These are phyloP conservation scores for Astraeus odoratus DNA, from an alignment of 768 basidiomycete genomes.

Conservation along the genomic window DNA sequence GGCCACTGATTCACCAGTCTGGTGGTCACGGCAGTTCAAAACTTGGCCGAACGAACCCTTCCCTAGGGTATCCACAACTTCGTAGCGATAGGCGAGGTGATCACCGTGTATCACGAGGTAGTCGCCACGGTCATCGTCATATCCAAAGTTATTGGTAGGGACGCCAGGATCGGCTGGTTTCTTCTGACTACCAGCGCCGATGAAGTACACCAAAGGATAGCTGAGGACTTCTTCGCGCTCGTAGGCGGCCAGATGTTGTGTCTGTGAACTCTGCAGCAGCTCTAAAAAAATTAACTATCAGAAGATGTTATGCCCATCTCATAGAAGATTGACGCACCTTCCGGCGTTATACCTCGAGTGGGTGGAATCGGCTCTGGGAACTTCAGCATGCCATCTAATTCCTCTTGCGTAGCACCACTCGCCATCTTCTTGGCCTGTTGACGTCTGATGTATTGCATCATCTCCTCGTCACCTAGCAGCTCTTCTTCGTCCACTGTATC, in stretches of 20 bases:
- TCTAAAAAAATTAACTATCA: conserved; percentile 32
- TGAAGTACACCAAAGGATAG: conserved; percentile 74
- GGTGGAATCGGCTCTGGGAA: conserved; percentile 91
- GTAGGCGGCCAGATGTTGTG: conserved; percentile 72
- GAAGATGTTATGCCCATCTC: neutral
- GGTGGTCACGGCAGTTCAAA: conserved; percentile 89
- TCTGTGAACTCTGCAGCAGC: conserved; percentile 58
- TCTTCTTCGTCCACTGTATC: conserved; percentile 81
- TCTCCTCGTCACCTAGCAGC: conserved; percentile 89
- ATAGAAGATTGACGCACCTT: conserved; percentile 45
- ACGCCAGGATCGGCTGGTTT: conserved; percentile 70
- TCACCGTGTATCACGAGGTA: conserved; percentile 87
- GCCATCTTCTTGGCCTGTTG: conserved; percentile 87
- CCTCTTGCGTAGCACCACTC: conserved; percentile 75
- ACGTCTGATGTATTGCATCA: conserved; percentile 88
- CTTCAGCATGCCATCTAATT: conserved; percentile 79
- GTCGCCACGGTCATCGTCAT: conserved; percentile 97
- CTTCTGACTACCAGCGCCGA: conserved; percentile 78
- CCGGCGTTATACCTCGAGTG: conserved; percentile 53
- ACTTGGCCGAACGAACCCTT: conserved; percentile 99
- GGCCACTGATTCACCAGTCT: conserved; percentile 92
- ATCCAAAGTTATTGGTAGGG: conserved; percentile 83
- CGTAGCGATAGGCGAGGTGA: conserved; percentile 96
- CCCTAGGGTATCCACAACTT: conserved; percentile 85
- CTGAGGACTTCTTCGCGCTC: conserved; percentile 91